These are phyloP conservation scores for Aspergillus carlsbadensis DNA, from an alignment of 495 filamentous ascomycete genomes.

Conservation along the genomic window DNA sequence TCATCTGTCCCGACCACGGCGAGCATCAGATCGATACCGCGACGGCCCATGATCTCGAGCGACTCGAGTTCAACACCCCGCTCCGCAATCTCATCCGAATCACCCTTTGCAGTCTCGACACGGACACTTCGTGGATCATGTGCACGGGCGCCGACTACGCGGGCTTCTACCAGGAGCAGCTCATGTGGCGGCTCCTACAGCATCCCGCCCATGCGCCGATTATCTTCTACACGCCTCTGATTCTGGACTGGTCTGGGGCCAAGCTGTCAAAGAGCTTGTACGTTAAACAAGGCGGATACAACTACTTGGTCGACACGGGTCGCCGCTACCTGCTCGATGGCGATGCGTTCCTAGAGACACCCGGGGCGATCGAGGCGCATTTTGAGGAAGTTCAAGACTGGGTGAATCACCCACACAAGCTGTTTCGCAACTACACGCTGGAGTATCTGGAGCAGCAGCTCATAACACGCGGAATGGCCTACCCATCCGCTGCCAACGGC, in stretches of 20 bases:
- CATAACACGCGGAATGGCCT: background rate
- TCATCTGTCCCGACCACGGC: conserved; percentile 17
- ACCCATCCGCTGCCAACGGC: background rate
- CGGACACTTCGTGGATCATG: conserved; percentile 14
- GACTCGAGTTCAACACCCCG: conserved; percentile 29
- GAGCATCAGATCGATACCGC: conserved; percentile 14
- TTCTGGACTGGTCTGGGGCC: conserved; percentile 31
- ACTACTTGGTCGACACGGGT: conserved; percentile 9
- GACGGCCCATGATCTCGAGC: conserved; percentile 10
- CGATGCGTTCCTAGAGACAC: conserved; percentile 26
- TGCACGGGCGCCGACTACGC: conserved; percentile 31
- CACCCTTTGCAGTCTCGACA: conserved; percentile 7
- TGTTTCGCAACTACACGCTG: conserved; percentile 19
- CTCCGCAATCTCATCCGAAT: conserved; percentile 21
- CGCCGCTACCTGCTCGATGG: conserved; percentile 19
- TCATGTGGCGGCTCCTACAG: conserved; percentile 22
- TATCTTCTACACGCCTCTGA: conserved; percentile 26
- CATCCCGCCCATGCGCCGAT: conserved; percentile 8
- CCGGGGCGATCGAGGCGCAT: conserved; percentile 16
- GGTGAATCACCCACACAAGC: conserved; percentile 16
- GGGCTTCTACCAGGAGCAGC: conserved; percentile 28
- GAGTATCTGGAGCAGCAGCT: conserved; percentile 17
- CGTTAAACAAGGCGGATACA: conserved; percentile 26
- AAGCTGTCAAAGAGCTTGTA: conserved; percentile 33
- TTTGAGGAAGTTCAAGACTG: conserved; percentile 20